phyloP scores from a whole-genome alignment of 192 early-diverging fungal genomes.

The Funneliformis geosporum region DNA sequence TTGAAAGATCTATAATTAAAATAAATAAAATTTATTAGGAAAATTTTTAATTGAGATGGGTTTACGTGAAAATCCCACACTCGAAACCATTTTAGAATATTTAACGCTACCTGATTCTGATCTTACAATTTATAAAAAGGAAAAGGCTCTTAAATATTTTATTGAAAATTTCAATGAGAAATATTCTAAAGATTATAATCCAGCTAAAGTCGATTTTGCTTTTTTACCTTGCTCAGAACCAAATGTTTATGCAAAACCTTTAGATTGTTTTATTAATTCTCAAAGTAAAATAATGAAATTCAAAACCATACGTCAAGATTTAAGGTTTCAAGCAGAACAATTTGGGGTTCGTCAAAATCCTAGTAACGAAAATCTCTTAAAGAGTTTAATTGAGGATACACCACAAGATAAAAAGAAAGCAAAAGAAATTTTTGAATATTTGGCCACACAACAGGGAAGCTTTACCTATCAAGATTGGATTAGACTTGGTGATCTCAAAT shows the following conservation, averaged over 20 bases:
- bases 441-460: conserved; percentile 62
- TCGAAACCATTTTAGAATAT: too few species aligned
- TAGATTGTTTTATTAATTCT: conserved; percentile 65
- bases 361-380: conserved; percentile 37
- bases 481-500: conserved; percentile 52
- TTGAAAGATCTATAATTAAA: background rate
- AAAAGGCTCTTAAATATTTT: conserved; percentile 69
- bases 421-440: conserved; percentile 63
- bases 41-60: conserved; percentile 56
- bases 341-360: conserved; percentile 71
- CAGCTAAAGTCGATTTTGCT: conserved; percentile 41
- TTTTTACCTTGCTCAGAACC: conserved; percentile 63
- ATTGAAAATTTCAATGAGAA: conserved; percentile 62
- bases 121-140: too few species aligned
- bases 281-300: conserved; percentile 67
- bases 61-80: conserved; percentile 44
- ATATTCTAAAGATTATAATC: conserved; percentile 58
- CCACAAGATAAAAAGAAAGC: conserved; percentile 46
- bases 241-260: conserved; percentile 52
- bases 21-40: conserved; percentile 31
- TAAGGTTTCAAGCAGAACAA: conserved; percentile 53
- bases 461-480: conserved; percentile 60
- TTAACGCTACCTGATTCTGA: too few species aligned
- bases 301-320: conserved; percentile 57
- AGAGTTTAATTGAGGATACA: conserved; percentile 40